Percentiles rank a stretch among this genome's conserved stretches.
Conservation (phyloP, 306 rosid species). For the Boehmeria nivea region DNA sequence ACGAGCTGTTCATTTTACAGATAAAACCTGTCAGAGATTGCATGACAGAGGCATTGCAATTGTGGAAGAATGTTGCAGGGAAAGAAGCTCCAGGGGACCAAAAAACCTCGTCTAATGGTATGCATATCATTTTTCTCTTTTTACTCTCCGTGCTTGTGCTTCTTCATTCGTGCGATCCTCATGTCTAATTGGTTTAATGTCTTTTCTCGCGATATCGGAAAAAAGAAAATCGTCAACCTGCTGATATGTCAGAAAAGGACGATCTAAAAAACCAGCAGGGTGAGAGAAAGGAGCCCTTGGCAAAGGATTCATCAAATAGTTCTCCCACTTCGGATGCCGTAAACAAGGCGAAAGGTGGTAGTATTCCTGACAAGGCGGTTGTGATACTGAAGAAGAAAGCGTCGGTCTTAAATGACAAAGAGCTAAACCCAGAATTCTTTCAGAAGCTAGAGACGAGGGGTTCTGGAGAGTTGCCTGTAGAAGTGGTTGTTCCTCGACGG, state of each 20-base stretch:
- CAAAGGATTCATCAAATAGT: conserved; percentile 47
- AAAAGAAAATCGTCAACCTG: conserved; percentile 39
- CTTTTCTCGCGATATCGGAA: conserved; percentile 26
- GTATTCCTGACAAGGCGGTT: no score
- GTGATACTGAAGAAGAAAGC: conserved; percentile 89
- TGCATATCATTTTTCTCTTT: conserved; percentile 18
- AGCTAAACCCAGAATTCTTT: conserved; percentile 84
- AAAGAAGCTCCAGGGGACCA: conserved; percentile 53
- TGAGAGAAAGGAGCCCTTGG: conserved; percentile 44
- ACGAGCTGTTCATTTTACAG: conserved; percentile 51
- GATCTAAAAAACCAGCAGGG: conserved; percentile 33
- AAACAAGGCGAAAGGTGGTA: conserved; percentile 40
- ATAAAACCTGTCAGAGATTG: conserved; percentile 94
- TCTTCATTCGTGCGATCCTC: background rate
- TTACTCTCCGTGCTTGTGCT: background rate
- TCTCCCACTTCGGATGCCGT: conserved; percentile 41
- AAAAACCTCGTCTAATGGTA: conserved; percentile 48
- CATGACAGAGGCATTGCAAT: conserved; percentile 82
- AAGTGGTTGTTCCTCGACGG: conserved; percentile 84
- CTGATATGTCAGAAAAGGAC: conserved; percentile 40
- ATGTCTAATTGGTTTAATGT: conserved; percentile 15
- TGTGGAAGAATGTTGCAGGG: conserved; percentile 79
- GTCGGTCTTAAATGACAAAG: conserved; percentile 71
- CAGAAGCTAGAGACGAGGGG: conserved; percentile 85
- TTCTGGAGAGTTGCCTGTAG: conserved; percentile 84